Conservation (phyloP, 2,329 filamentous ascomycete genomes). For the Aureobasidium uvarum region DNA sequence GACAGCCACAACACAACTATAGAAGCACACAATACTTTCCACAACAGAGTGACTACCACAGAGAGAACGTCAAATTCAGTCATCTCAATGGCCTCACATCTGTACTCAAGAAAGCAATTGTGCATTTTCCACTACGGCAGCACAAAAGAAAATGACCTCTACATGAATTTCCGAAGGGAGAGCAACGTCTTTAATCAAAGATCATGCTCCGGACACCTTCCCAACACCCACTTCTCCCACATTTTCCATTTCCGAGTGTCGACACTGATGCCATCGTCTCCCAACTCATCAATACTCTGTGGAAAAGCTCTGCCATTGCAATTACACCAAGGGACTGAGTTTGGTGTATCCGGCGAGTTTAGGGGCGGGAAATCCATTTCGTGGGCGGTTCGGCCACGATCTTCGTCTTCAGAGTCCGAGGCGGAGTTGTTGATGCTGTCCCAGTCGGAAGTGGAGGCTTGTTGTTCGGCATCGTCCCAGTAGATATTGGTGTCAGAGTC, state of each 20-base stretch:
- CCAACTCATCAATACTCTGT: conserved; percentile 47
- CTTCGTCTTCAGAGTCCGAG: conserved; percentile 38
- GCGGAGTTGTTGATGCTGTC: conserved; percentile 25
- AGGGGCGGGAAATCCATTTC: conserved; percentile 48
- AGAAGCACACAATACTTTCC: too few species aligned
- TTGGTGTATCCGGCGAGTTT: conserved; percentile 47
- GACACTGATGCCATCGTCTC: conserved; percentile 50
- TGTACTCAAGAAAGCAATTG: too few species aligned
- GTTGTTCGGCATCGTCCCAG: conserved; percentile 20
- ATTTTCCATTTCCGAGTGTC: conserved; percentile 52
- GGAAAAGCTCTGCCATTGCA: conserved; percentile 42
- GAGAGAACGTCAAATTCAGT: too few species aligned
- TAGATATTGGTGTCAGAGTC: conserved; percentile 38
- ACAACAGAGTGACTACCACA: too few species aligned
- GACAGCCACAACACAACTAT: too few species aligned
- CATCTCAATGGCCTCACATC: too few species aligned
- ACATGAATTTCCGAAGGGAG: too few species aligned
- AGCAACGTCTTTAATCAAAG: background rate
- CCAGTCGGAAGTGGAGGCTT: conserved; percentile 27
- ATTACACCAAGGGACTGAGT: conserved; percentile 49
- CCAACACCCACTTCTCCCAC: conserved; percentile 57
- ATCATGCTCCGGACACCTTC: conserved; percentile 29
- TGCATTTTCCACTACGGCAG: too few species aligned
- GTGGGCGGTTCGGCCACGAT: conserved; percentile 42
- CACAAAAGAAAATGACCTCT: too few species aligned